Percentiles rank a stretch among this genome's conserved stretches.
Evolutionary conservation across 768 basidiomycete genomes (phyloP).

Genomic region (Tephrocybe rancida): DNA sequence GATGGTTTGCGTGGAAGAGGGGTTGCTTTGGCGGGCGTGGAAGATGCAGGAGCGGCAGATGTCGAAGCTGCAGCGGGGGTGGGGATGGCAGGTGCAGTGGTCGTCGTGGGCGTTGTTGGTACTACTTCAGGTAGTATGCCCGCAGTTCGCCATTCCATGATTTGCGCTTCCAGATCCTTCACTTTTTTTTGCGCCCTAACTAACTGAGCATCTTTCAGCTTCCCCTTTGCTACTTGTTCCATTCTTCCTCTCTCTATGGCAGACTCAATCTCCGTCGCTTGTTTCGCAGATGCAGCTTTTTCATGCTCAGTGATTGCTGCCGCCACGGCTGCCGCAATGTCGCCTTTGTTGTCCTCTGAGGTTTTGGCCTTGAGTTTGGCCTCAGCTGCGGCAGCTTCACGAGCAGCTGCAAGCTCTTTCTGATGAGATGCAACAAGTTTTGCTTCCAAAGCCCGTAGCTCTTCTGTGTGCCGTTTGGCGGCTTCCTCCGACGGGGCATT

Average conservation of each 20-base stretch:
- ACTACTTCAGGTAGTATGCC: conserved; percentile 45
- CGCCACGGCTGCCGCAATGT: conserved; percentile 51
- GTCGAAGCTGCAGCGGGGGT: conserved; percentile 25
- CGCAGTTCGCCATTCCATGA: conserved; percentile 55
- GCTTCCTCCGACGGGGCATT: conserved; percentile 33
- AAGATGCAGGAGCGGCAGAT: conserved; percentile 9
- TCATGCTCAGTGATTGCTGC: conserved; percentile 52
- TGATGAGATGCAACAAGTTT: conserved; percentile 56
- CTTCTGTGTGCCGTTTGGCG: conserved; percentile 57
- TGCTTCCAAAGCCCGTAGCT: conserved; percentile 56
- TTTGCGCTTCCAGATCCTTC: conserved; percentile 70
- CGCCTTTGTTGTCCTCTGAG: conserved; percentile 32
- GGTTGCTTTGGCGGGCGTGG: neutral
- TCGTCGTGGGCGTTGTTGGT: conserved; percentile 26
- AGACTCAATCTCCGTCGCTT: conserved; percentile 57
- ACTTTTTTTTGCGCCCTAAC: conserved; percentile 58
- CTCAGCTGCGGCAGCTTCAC: conserved; percentile 41
- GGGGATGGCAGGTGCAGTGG: conserved; percentile 22
- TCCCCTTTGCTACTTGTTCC: conserved; percentile 62
- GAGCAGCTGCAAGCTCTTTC: conserved; percentile 52
- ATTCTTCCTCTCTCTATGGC: conserved; percentile 72
- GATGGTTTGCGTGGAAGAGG: conserved; percentile 20
- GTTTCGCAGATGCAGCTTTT: conserved; percentile 45
- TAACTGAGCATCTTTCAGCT: conserved; percentile 75
- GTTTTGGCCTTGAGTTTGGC: conserved; percentile 38